These are phyloP conservation scores for Aspergillus hortae DNA, from an alignment of 2,329 filamentous ascomycete species.

Conservation along the genomic window DNA sequence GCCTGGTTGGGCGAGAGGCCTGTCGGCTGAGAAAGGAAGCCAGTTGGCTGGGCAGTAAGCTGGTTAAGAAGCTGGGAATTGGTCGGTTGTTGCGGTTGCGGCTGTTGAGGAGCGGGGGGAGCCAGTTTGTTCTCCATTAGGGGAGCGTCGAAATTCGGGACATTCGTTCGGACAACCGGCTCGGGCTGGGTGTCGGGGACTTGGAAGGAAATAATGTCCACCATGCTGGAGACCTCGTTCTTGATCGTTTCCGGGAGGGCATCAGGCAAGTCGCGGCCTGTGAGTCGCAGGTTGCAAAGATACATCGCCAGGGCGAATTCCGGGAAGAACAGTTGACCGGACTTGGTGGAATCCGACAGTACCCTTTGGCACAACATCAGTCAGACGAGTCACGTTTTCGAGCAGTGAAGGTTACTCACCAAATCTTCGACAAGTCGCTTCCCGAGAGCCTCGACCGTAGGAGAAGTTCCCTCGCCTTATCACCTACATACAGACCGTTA, in stretches of 20 bases:
- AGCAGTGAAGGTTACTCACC: conserved; percentile 52
- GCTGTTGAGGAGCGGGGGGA: conserved; percentile 58
- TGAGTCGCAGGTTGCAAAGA: conserved; percentile 88
- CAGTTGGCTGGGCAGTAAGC: conserved; percentile 52
- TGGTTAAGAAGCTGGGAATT: conserved; percentile 60
- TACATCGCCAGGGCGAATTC: conserved; percentile 99
- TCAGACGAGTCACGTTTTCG: conserved; percentile 6
- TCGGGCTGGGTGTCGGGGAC: conserved; percentile 68
- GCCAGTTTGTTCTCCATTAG: conserved; percentile 47
- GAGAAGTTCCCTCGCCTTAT: conserved; percentile 86
- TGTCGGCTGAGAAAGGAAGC: conserved; percentile 60
- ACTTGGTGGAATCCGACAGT: conserved; percentile 90
- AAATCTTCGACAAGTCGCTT: conserved; percentile 86
- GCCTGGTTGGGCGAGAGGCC: conserved; percentile 59
- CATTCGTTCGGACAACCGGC: conserved; percentile 59
- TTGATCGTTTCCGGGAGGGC: conserved; percentile 77
- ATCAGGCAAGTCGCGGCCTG: conserved; percentile 74
- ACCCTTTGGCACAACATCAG: conserved; percentile 56
- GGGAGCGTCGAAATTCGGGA: conserved; percentile 65
- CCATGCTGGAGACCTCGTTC: conserved; percentile 99
- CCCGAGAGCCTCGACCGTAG: conserved; percentile 85
- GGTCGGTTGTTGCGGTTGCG: conserved; percentile 67
- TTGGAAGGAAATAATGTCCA: conserved; percentile 97
- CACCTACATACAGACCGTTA: conserved; percentile 40
- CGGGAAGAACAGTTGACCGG: conserved; percentile 91